Conservation (phyloP, 331 rosid species). For the Malus hybrid region DNA sequence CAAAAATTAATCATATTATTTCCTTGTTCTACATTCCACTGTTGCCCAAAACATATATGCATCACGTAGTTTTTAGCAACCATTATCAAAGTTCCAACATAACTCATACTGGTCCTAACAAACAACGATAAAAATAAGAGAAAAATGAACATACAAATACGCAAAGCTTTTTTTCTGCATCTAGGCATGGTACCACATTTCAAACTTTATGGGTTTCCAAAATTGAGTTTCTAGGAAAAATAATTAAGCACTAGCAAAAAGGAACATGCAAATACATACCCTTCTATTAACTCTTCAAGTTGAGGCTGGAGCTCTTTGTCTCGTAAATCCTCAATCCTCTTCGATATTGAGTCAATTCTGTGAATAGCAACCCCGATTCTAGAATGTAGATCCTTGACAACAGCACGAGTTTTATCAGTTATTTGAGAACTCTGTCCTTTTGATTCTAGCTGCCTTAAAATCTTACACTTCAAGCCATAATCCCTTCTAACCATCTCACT, state of each 20-base stretch:
- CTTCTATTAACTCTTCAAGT: slow-evolving; percentile 85
- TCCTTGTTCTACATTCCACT: neutral
- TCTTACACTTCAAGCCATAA: slow-evolving; percentile 69
- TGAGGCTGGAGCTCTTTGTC: slow-evolving; percentile 98
- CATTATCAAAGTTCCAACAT: neutral
- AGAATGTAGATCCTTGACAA: slow-evolving; percentile 87
- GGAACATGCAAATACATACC: slow-evolving; percentile 39
- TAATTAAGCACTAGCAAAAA: neutral
- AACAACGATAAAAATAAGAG: neutral
- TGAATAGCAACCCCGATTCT: slow-evolving; percentile 79
- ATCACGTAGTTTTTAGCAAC: neutral
- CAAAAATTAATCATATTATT: neutral
- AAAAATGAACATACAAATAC: neutral
- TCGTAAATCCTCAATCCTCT: slow-evolving; percentile 80
- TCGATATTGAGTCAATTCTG: slow-evolving; percentile 85
- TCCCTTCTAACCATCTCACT: slow-evolving; percentile 71
- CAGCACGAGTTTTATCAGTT: slow-evolving; percentile 75
- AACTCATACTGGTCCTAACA: neutral
- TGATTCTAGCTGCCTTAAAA: slow-evolving; percentile 73
- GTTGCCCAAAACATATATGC: neutral
- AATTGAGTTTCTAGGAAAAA: neutral
- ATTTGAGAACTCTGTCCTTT: slow-evolving; percentile 40
- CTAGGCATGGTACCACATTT: neutral
- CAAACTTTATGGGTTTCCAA: neutral
- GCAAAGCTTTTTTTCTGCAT: neutral